phyloP scores from a whole-genome alignment of 2,329 filamentous ascomycete species.

The Penicillium freii region DNA sequence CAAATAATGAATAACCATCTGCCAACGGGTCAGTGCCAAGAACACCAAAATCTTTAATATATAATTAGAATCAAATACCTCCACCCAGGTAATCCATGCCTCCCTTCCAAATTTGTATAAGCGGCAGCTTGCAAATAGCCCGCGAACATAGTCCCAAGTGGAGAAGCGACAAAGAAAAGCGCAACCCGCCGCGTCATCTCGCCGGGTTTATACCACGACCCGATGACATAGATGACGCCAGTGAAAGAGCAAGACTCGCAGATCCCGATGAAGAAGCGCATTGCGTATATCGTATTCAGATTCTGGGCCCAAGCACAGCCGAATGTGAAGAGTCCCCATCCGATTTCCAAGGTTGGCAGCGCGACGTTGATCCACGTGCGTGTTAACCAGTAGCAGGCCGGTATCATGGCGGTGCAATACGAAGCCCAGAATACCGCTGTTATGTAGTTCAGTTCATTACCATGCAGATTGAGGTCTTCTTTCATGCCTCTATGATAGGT shows the following conservation, averaged over 20 bases:
- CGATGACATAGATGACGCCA: conserved; percentile 25
- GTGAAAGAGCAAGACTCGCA: conserved; percentile 32
- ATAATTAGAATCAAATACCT: not conserved
- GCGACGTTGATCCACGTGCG: conserved; percentile 25
- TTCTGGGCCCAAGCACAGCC: conserved; percentile 22
- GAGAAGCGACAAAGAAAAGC: conserved; percentile 17
- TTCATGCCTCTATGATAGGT: conserved; percentile 21
- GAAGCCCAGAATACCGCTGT: conserved; percentile 35
- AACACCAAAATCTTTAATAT: not conserved
- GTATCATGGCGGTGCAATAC: conserved; percentile 45
- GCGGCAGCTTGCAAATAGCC: conserved; percentile 19
- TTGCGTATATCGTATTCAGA: not conserved
- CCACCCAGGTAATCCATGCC: conserved; percentile 8
- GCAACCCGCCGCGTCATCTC: conserved; percentile 17
- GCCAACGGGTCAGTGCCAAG: not conserved
- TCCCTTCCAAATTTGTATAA: conserved; percentile 18
- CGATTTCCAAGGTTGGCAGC: conserved; percentile 20
- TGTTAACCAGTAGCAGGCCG: conserved; percentile 42
- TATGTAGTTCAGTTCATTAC: conserved; percentile 32
- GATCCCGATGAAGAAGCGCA: not conserved
- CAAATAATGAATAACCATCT: conserved; percentile 35
- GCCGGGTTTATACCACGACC: conserved; percentile 16
- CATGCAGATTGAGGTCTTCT: conserved; percentile 24
- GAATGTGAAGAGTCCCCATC: conserved; percentile 27
- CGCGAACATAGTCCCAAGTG: conserved; percentile 19